A percentile compares a stretch with the other conserved stretches of the same genome.
Conservation (phyloP, 2,329 filamentous ascomycete genomes). For the Fusarium pseudocircinatum region DNA sequence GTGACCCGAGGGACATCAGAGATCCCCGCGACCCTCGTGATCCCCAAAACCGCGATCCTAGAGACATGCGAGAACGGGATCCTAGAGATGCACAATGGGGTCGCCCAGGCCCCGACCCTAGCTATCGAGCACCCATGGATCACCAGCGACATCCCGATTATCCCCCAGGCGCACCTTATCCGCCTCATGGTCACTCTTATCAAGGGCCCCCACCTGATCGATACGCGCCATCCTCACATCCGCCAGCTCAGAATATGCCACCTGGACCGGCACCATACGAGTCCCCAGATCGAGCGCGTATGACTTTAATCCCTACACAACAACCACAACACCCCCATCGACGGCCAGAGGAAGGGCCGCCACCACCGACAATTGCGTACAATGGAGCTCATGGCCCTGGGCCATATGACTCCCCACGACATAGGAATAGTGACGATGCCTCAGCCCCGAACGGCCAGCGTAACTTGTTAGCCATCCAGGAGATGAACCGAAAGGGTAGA, state of each 20-base stretch:
- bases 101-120: slow-evolving; percentile 46
- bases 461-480: slow-evolving; percentile 80
- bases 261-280: slow-evolving; percentile 53
- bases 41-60: slow-evolving; percentile 48
- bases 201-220: slow-evolving; percentile 47
- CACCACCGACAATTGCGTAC: slow-evolving; percentile 62
- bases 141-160: slow-evolving; percentile 61
- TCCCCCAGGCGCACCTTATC: slow-evolving; percentile 53
- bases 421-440: slow-evolving; percentile 58
- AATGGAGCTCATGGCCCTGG: slow-evolving; percentile 53
- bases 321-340: slow-evolving; percentile 53
- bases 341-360: slow-evolving; percentile 60
- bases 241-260: slow-evolving; percentile 43
- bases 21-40: slow-evolving; percentile 57
- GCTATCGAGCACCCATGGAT: slow-evolving; percentile 50
- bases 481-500: slow-evolving; percentile 82
- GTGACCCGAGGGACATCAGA: slow-evolving; percentile 49
- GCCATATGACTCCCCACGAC: slow-evolving; percentile 53
- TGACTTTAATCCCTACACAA: slow-evolving; percentile 50
- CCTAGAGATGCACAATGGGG: slow-evolving; percentile 49
- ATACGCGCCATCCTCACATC: slow-evolving; percentile 50
- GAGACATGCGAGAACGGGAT: slow-evolving; percentile 50
- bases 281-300: slow-evolving; percentile 61
- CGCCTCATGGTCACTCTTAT: slow-evolving; percentile 46
- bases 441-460: slow-evolving; percentile 65